phyloP scores from a whole-genome alignment of 176 grass and related monocot species.

The Carex pumila region DNA sequence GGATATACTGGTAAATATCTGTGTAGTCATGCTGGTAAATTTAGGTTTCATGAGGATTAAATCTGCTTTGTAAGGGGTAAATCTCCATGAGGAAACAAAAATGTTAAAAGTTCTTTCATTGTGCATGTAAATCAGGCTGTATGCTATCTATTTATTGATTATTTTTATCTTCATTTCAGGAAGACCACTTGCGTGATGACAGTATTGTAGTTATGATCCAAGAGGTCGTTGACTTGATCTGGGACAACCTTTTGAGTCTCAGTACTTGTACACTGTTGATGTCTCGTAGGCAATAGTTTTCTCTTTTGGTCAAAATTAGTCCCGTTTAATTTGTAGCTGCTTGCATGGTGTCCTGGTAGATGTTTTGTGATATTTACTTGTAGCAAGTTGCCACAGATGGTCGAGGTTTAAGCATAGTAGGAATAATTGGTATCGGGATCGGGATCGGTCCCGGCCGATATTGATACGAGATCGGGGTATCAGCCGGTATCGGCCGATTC shows the following conservation, averaged over 20 bases:
- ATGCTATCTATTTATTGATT: neutral
- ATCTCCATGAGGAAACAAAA: neutral
- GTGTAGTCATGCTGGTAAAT: neutral
- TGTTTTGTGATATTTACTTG: neutral
- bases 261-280: neutral
- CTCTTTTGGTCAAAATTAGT: neutral
- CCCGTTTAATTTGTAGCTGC: neutral
- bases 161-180: slow-evolving; percentile 10
- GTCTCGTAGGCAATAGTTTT: neutral
- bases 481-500: too few species aligned
- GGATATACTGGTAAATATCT: neutral
- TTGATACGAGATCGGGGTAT: too few species aligned
- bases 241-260: slow-evolving; percentile 15
- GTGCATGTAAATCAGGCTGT: neutral
- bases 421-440: too few species aligned
- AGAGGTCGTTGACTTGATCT: slow-evolving; percentile 20
- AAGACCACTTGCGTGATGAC: neutral
- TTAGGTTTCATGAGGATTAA: neutral
- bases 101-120: neutral
- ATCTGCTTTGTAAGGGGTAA: neutral
- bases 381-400: neutral
- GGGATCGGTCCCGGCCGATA: too few species aligned
- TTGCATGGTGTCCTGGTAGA: neutral
- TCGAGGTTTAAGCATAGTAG: too few species aligned
- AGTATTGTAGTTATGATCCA: neutral